Evolutionary conservation across 1,284 basidiomycete species (phyloP).

Genomic region (Cryptococcus sp.): DNA sequence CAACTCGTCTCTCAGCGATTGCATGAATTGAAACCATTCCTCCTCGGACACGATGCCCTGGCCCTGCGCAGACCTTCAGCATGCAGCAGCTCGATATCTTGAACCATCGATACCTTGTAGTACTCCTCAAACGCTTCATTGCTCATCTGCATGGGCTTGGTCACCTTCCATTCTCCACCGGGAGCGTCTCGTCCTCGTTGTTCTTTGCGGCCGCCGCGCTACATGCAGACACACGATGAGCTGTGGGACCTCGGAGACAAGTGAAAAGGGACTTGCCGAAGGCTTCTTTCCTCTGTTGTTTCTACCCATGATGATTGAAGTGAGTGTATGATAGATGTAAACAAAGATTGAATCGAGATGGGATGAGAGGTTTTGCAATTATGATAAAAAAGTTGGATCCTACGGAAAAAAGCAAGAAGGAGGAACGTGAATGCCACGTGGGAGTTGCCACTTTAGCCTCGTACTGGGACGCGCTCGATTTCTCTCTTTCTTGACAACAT

Average conservation of each 20-base stretch:
- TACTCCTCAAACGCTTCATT: slow-evolving; percentile 74
- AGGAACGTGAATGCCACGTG: no score
- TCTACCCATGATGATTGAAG: slow-evolving; percentile 6
- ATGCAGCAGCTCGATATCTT: background rate
- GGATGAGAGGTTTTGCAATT: no score
- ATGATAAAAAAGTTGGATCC: no score
- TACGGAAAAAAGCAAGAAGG: no score
- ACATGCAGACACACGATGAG: background rate
- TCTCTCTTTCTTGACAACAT: no score
- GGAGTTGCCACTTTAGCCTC: no score
- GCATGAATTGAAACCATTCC: slow-evolving; percentile 80
- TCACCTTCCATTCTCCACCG: slow-evolving; percentile 25
- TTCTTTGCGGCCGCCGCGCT: slow-evolving; percentile 8
- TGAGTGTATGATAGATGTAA: no score
- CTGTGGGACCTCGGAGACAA: background rate
- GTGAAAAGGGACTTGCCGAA: background rate
- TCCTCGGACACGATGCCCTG: slow-evolving; percentile 53
- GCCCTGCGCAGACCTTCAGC: slow-evolving; percentile 23
- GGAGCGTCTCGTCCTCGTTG: slow-evolving; percentile 11
- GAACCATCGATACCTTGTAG: slow-evolving; percentile 61
- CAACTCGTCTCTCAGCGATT: slow-evolving; percentile 68
- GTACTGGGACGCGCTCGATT: no score
- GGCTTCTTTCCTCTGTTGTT: slow-evolving; percentile 15
- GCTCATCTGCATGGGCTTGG: slow-evolving; percentile 50
- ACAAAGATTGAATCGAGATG: no score